phyloP scores from a whole-genome alignment of 495 filamentous ascomycete genomes.

The Schizothecium vesticola region DNA sequence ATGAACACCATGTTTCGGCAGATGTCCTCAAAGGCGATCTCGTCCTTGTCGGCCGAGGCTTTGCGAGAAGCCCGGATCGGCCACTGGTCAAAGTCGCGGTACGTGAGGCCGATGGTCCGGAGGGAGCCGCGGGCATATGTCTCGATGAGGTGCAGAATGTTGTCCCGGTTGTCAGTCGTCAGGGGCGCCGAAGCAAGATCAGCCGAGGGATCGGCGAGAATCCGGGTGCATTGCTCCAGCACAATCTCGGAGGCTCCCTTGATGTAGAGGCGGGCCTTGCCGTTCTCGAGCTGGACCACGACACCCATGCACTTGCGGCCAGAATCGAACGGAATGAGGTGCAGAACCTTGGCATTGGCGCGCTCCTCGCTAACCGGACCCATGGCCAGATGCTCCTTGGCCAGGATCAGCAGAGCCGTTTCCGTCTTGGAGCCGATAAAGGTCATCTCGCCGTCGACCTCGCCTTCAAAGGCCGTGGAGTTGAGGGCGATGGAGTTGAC shows the following conservation, averaged over 20 bases:
- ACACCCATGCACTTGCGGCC: constrained; percentile 84
- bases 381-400: constrained; percentile 72
- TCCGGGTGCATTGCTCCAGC: constrained; percentile 62
- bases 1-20: constrained; percentile 67
- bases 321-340: constrained; percentile 83
- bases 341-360: constrained; percentile 61
- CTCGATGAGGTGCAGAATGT: constrained; percentile 61
- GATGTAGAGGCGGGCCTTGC: constrained; percentile 64
- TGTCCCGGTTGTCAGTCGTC: constrained; percentile 52
- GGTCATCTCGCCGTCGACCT: constrained; percentile 60
- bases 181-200: constrained; percentile 51
- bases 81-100: constrained; percentile 86
- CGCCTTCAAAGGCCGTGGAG: constrained; percentile 84
- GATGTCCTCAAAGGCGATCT: constrained; percentile 73
- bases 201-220: constrained; percentile 65
- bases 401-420: constrained; percentile 72
- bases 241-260: constrained; percentile 91
- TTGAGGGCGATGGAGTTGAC: constrained; percentile 75
- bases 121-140: constrained; percentile 77
- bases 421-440: constrained; percentile 92
- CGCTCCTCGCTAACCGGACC: constrained; percentile 62
- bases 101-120: constrained; percentile 79
- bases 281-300: constrained; percentile 61
- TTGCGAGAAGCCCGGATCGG: constrained; percentile 65
- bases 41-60: constrained; percentile 61